Evolutionary conservation across 2,329 filamentous ascomycete species (phyloP).

Genomic region (Exophiala alcalophila): DNA sequence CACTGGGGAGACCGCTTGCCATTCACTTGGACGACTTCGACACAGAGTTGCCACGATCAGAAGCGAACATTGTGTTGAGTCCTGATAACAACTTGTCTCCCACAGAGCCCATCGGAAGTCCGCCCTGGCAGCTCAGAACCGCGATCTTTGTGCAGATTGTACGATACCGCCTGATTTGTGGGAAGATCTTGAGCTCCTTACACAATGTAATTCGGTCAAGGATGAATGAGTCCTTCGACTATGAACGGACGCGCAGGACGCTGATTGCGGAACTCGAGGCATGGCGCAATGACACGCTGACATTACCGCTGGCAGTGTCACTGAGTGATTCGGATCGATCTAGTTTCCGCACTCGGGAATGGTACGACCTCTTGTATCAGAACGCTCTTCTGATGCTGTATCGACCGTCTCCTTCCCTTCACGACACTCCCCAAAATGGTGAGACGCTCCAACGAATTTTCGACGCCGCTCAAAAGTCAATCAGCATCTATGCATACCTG

Average conservation of each 20-base stretch:
- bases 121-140: slow-evolving; percentile 8
- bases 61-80: slow-evolving; percentile 7
- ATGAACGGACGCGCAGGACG: background rate
- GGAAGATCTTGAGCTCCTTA: slow-evolving; percentile 9
- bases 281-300: slow-evolving; percentile 5
- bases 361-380: slow-evolving; percentile 46
- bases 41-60: slow-evolving; percentile 9
- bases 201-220: slow-evolving; percentile 10
- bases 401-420: slow-evolving; percentile 40
- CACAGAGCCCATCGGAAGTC: slow-evolving; percentile 4
- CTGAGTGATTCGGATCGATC: slow-evolving; percentile 37
- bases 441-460: slow-evolving; percentile 40
- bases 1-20: slow-evolving; percentile 10
- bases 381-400: slow-evolving; percentile 46
- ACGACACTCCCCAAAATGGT: slow-evolving; percentile 31
- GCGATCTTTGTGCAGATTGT: slow-evolving; percentile 11
- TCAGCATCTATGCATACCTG: slow-evolving; percentile 45
- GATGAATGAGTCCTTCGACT: slow-evolving; percentile 2
- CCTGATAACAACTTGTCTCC: slow-evolving; percentile 11
- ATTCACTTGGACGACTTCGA: slow-evolving; percentile 13
- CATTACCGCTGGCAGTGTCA: slow-evolving; percentile 32
- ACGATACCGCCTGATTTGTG: slow-evolving; percentile 12
- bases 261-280: slow-evolving; percentile 8
- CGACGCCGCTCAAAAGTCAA: slow-evolving; percentile 40
- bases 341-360: slow-evolving; percentile 42